Conservation (phyloP, 805 yeast genomes). For the Kuraishia borneana region DNA sequence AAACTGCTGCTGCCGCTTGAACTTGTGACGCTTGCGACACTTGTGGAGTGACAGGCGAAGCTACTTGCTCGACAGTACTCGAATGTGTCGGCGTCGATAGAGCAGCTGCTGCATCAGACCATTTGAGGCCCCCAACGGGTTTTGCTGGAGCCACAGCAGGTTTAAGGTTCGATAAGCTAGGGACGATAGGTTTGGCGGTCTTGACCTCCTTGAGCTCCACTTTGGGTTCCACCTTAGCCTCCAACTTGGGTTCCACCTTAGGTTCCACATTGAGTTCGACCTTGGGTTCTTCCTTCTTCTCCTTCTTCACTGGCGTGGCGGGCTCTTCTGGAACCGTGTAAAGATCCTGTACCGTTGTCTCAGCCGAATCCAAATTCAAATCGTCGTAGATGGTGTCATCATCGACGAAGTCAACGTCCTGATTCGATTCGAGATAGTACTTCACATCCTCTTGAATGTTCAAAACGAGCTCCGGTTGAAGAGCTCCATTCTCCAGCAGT, state of each 20-base stretch:
- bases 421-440: slow-evolving; percentile 89
- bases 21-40: slow-evolving; percentile 2
- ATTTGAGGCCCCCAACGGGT: slow-evolving; percentile 18
- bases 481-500: slow-evolving; percentile 64
- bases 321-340: slow-evolving; percentile 8
- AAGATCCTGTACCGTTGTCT: slow-evolving; percentile 17
- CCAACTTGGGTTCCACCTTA: not conserved
- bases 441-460: slow-evolving; percentile 80
- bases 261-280: not conserved
- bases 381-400: slow-evolving; percentile 92
- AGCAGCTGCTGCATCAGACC: slow-evolving; percentile 21
- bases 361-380: slow-evolving; percentile 51
- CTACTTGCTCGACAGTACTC: slow-evolving; percentile 3
- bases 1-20: not conserved
- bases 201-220: not conserved
- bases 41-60: not conserved
- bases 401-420: slow-evolving; percentile 86
- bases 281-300: not conserved
- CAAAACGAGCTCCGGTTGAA: slow-evolving; percentile 68
- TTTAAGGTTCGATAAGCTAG: slow-evolving; percentile 18
- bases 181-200: slow-evolving; percentile 3
- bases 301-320: not conserved
- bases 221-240: slow-evolving; percentile 2
- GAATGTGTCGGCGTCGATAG: slow-evolving; percentile 4
- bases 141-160: slow-evolving; percentile 24